Conservation (phyloP, 495 filamentous ascomycete species). For the Penicillium waksmanii region DNA sequence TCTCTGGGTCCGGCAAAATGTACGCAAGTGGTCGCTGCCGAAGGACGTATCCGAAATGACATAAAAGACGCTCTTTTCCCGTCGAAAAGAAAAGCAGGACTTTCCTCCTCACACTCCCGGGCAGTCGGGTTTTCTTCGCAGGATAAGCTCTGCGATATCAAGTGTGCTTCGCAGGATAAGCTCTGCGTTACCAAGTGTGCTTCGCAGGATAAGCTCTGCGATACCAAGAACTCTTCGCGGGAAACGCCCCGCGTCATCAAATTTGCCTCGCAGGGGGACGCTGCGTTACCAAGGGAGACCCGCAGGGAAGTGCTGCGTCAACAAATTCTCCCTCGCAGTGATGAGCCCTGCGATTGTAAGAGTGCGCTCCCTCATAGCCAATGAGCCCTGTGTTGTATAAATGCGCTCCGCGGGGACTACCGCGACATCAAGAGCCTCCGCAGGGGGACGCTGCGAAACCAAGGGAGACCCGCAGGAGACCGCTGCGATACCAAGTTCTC, state of each 20-base stretch:
- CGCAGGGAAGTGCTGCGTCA: not conserved
- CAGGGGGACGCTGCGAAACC: not conserved
- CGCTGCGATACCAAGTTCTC: not conserved
- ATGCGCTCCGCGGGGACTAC: no score
- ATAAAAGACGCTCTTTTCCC: no score
- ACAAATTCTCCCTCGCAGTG: no score
- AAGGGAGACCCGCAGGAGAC: not conserved
- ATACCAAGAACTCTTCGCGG: not conserved
- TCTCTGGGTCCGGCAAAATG: no score
- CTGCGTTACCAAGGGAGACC: not conserved
- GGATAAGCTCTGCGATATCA: not conserved
- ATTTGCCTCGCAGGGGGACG: not conserved
- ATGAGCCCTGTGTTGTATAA: no score
- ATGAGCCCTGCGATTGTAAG: no score
- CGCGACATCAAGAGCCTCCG: not conserved
- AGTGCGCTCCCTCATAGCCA: no score
- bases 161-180: not conserved
- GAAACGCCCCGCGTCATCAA: not conserved
- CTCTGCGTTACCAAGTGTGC: not conserved
- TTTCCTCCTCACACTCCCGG: no score
- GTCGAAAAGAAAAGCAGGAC: no score
- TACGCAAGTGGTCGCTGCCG: no score
- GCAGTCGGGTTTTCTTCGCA: no score
- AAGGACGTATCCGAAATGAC: no score
- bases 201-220: not conserved